These are phyloP conservation scores for Mucuna pruriens DNA, from an alignment of 306 rosid genomes.

Conservation along the genomic window DNA sequence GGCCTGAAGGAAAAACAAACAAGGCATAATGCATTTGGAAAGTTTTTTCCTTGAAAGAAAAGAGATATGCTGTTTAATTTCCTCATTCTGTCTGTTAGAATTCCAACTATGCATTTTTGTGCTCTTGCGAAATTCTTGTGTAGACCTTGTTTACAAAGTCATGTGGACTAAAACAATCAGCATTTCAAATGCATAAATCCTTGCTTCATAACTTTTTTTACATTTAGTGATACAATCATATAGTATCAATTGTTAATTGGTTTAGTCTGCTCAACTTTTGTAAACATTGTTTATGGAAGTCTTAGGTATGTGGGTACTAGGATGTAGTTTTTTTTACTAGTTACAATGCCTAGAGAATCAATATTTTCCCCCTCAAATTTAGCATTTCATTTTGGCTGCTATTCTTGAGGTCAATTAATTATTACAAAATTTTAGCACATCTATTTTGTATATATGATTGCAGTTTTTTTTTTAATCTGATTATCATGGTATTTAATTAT, in stretches of 20 bases:
- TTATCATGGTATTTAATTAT: not conserved
- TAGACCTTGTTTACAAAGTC: not conserved
- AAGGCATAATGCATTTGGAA: not conserved
- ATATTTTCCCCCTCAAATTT: not conserved
- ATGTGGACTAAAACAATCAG: constrained; percentile 17
- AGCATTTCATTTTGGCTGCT: not conserved
- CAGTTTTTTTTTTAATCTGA: not conserved
- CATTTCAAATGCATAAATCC: not conserved
- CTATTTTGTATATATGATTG: not conserved
- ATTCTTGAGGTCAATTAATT: not conserved
- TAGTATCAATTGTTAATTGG: not conserved
- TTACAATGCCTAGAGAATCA: not conserved
- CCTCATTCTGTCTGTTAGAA: constrained; percentile 14
- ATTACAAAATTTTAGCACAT: not conserved
- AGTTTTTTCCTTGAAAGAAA: not conserved
- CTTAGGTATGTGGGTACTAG: not conserved
- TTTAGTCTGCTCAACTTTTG: not conserved
- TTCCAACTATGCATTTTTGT: not conserved
- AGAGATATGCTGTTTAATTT: not conserved
- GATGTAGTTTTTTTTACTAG: not conserved
- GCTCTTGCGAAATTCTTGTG: not conserved
- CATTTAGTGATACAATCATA: not conserved
- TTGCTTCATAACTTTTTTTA: not conserved
- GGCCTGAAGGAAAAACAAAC: constrained; percentile 22
- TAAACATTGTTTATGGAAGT: not conserved